These are phyloP conservation scores for Fusarium sp. DNA, from an alignment of 2,329 filamentous ascomycete species.

Conservation along the genomic window DNA sequence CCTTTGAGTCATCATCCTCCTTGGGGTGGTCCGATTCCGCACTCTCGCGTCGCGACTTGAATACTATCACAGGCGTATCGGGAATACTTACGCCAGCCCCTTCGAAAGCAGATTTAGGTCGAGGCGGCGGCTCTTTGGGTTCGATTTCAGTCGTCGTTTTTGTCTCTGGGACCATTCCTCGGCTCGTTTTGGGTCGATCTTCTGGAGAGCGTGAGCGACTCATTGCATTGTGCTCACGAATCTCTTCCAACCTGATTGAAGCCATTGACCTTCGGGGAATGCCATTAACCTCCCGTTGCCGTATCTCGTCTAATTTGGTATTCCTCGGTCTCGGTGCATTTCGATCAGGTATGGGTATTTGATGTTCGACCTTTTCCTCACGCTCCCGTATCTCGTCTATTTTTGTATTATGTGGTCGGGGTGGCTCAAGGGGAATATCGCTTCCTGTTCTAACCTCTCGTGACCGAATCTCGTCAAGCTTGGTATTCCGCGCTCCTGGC, in stretches of 20 bases:
- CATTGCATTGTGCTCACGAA: slow-evolving; percentile 63
- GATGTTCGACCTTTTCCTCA: slow-evolving; percentile 50
- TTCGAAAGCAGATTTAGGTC: slow-evolving; percentile 46
- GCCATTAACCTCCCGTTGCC: slow-evolving; percentile 57
- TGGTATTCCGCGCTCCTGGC: slow-evolving; percentile 55
- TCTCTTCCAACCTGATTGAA: slow-evolving; percentile 65
- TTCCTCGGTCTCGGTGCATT: slow-evolving; percentile 52
- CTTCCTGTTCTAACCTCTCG: slow-evolving; percentile 55
- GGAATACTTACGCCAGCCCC: slow-evolving; percentile 51
- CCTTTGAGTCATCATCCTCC: slow-evolving; percentile 13
- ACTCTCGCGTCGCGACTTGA: slow-evolving; percentile 46
- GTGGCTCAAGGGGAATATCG: slow-evolving; percentile 39
- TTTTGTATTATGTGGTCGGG: slow-evolving; percentile 47
- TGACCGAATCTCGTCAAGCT: slow-evolving; percentile 59
- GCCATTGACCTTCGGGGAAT: slow-evolving; percentile 62
- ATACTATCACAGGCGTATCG: slow-evolving; percentile 58
- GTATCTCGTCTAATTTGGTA: slow-evolving; percentile 64
- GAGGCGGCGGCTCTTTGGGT: slow-evolving; percentile 31
- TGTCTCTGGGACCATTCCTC: slow-evolving; percentile 21
- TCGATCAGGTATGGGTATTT: slow-evolving; percentile 50
- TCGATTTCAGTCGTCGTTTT: slow-evolving; percentile 17
- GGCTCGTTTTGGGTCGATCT: slow-evolving; percentile 48
- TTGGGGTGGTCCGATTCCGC: slow-evolving; percentile 11
- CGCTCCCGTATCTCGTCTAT: slow-evolving; percentile 54
- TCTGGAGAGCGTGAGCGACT: slow-evolving; percentile 60